Conservation (phyloP, 2,329 filamentous ascomycete genomes). For the Drechslera avenae region DNA sequence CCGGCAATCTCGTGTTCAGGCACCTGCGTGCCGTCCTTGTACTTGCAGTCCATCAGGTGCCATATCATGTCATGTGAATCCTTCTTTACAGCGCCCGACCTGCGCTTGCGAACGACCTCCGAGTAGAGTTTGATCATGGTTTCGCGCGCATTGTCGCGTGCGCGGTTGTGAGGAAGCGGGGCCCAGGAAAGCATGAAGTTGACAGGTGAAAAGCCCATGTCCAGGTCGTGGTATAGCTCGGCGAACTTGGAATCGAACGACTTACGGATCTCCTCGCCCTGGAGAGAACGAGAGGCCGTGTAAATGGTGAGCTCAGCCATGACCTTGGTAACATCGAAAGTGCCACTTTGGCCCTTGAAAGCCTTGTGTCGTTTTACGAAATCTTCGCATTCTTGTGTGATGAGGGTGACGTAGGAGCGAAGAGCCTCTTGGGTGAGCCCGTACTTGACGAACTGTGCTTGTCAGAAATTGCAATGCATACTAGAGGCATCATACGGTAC, state of each 20-base stretch:
- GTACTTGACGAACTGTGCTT: slow-evolving; percentile 74
- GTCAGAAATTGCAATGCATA: slow-evolving; percentile 9
- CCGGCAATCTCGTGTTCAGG: slow-evolving; percentile 85
- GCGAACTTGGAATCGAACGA: slow-evolving; percentile 82
- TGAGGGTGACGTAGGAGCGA: slow-evolving; percentile 77
- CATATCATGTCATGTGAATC: slow-evolving; percentile 78
- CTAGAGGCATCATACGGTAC: slow-evolving; percentile 51
- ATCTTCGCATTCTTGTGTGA: slow-evolving; percentile 72
- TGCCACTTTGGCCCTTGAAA: slow-evolving; percentile 72
- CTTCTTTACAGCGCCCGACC: slow-evolving; percentile 57
- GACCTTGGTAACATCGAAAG: slow-evolving; percentile 72
- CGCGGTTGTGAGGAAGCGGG: slow-evolving; percentile 85
- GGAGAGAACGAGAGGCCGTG: slow-evolving; percentile 82
- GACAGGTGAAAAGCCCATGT: slow-evolving; percentile 86
- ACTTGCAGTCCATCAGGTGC: slow-evolving; percentile 82
- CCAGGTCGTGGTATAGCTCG: slow-evolving; percentile 82
- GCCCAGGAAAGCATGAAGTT: slow-evolving; percentile 92
- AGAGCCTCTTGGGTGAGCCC: slow-evolving; percentile 77
- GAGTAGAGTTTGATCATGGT: slow-evolving; percentile 83
- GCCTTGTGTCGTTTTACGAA: slow-evolving; percentile 71
- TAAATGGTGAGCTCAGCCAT: slow-evolving; percentile 91
- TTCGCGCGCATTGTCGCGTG: slow-evolving; percentile 76
- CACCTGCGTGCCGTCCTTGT: slow-evolving; percentile 81
- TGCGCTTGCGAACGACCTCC: slow-evolving; percentile 77
- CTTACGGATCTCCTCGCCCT: slow-evolving; percentile 80